Percentiles rank a stretch among this genome's conserved stretches.
Evolutionary conservation across 306 rosid genomes (phyloP).

Genomic region (Prunus armeniaca): DNA sequence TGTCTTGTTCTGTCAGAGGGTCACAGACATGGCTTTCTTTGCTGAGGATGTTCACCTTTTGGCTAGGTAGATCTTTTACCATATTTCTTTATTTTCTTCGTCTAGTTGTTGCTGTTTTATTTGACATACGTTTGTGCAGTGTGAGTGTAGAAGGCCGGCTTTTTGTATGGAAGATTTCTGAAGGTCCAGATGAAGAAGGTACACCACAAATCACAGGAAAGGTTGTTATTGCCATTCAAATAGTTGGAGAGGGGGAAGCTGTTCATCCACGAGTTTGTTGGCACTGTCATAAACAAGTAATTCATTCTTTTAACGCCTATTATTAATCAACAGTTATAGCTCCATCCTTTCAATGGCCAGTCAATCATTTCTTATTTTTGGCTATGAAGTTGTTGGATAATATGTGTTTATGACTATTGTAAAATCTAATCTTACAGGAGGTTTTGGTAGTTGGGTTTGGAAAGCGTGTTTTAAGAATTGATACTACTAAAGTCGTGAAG

Average conservation of each 20-base stretch:
- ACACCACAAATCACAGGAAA: conserved; percentile 84
- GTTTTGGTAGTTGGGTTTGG: conserved; percentile 92
- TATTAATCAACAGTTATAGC: not conserved
- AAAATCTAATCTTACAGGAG: conserved; percentile 52
- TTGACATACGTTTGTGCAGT: conserved; percentile 51
- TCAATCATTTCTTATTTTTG: not conserved
- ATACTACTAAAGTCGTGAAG: conserved; percentile 84
- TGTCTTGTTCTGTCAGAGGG: conserved; percentile 67
- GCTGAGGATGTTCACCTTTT: conserved; percentile 99
- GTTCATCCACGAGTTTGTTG: conserved; percentile 91
- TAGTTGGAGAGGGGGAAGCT: conserved; percentile 73
- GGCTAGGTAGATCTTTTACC: conserved; percentile 68
- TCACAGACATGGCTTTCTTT: conserved; percentile 97
- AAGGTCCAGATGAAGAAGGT: conserved; percentile 93
- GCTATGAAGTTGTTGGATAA: conserved; percentile 8
- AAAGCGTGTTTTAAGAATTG: conserved; percentile 75
- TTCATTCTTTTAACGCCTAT: conserved; percentile 6
- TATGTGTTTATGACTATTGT: conserved; percentile 15
- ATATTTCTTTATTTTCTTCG: not conserved
- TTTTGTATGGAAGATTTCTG: conserved; percentile 91
- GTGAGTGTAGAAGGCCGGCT: conserved; percentile 88
- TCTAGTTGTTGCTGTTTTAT: conserved; percentile 14
- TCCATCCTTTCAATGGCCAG: not conserved
- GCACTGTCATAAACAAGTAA: conserved; percentile 99
- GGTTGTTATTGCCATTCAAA: conserved; percentile 70